Percentiles rank a stretch among this genome's conserved stretches.
Evolutionary conservation across 768 basidiomycete genomes (phyloP).

Genomic region (Austroboletus festivus): DNA sequence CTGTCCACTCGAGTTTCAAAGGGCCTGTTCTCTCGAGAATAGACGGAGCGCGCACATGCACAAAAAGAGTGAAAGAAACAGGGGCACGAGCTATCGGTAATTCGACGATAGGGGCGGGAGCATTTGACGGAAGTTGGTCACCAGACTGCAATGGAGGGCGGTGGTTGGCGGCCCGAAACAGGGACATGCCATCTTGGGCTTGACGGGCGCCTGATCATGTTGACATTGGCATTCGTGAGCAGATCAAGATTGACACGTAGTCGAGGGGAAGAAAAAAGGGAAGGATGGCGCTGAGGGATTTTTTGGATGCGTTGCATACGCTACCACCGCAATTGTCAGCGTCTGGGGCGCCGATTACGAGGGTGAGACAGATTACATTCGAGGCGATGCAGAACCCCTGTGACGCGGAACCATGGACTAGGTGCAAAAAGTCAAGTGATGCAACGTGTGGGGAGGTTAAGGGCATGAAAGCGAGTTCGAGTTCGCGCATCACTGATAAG

Average conservation of each 20-base stretch:
- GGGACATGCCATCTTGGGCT: background rate
- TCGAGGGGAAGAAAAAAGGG: background rate
- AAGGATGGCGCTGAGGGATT: background rate
- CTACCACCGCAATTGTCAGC: slow-evolving; percentile 3
- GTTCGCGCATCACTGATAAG: too few species aligned
- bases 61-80: background rate
- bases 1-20: too few species aligned
- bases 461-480: too few species aligned
- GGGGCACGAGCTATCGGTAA: background rate
- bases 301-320: background rate
- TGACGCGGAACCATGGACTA: too few species aligned
- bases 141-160: background rate
- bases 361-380: background rate
- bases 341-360: background rate
- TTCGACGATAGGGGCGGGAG: too few species aligned
- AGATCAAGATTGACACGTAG: slow-evolving; percentile 6
- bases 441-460: too few species aligned
- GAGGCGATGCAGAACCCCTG: background rate
- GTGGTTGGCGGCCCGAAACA: slow-evolving; percentile 15
- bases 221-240: background rate
- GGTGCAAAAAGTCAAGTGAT: too few species aligned
- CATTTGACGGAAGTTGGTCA: too few species aligned
- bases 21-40: too few species aligned
- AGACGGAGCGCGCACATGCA: too few species aligned
- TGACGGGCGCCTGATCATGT: too few species aligned